A percentile compares a stretch with the other conserved stretches of the same genome.
These are phyloP conservation scores for Nitzschia putrida DNA, from an alignment of 108 stramenopile genomes.

Conservation along the genomic window DNA sequence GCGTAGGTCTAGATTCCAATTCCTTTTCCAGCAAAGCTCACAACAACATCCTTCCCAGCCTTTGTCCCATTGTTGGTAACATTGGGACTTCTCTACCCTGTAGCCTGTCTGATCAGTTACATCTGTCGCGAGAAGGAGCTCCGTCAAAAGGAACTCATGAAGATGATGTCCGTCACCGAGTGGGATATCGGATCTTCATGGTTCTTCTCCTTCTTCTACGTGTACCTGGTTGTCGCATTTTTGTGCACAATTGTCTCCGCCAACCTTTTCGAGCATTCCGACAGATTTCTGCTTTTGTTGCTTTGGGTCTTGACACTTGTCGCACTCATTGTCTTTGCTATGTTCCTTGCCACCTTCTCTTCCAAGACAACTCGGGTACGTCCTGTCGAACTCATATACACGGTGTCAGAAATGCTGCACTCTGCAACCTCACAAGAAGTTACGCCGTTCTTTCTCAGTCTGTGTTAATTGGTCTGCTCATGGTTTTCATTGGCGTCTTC, in stretches of 20 bases:
- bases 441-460: too few species aligned
- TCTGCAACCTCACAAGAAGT: too few species aligned
- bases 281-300: conserved; percentile 43
- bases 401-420: conserved; percentile 50
- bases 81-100: conserved; percentile 73
- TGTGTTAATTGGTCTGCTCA: conserved; percentile 70
- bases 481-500: conserved; percentile 81
- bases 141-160: conserved; percentile 85
- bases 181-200: conserved; percentile 72
- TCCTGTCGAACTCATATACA: conserved; percentile 13
- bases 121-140: conserved; percentile 79
- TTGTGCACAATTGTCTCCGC: conserved; percentile 46
- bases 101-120: conserved; percentile 58
- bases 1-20: conserved; percentile 51
- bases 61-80: conserved; percentile 43
- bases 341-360: conserved; percentile 66
- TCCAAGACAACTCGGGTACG: conserved; percentile 62
- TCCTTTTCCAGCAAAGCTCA: conserved; percentile 57
- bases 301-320: conserved; percentile 66
- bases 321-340: conserved; percentile 54
- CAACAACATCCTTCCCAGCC: conserved; percentile 65
- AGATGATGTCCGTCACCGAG: conserved; percentile 85
- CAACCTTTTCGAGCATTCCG: conserved; percentile 53
- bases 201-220: conserved; percentile 62
- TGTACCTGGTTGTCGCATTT: conserved; percentile 60